Evolutionary conservation across 208 protist species (phyloP).

Genomic region (Angomonas deanei): DNA sequence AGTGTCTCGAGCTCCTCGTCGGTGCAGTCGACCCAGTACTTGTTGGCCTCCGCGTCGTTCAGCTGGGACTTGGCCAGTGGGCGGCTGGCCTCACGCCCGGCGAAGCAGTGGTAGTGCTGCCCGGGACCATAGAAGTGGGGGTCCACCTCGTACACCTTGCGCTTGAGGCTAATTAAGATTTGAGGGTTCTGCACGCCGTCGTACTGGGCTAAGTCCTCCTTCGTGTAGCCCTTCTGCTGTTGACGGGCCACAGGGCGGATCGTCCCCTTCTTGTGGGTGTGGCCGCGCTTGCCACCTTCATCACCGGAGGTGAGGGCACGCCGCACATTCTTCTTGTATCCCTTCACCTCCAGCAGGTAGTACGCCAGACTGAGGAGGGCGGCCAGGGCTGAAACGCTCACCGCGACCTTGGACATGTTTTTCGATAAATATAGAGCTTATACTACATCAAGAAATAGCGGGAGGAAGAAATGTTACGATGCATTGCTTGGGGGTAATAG

Average conservation of each 20-base stretch:
- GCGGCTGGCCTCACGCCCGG: slow-evolving; percentile 65
- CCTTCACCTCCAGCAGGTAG: slow-evolving; percentile 20
- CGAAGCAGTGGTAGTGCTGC: slow-evolving; percentile 73
- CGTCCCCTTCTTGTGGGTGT: slow-evolving; percentile 21
- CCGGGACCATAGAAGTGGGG: slow-evolving; percentile 83
- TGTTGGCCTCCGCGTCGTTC: slow-evolving; percentile 56
- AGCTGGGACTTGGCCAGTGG: slow-evolving; percentile 55
- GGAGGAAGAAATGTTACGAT: too few species aligned
- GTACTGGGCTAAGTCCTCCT: slow-evolving; percentile 55
- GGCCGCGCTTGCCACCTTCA: slow-evolving; percentile 5
- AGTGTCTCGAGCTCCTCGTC: slow-evolving; percentile 67
- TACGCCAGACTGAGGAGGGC: slow-evolving; percentile 11
- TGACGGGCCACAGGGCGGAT: slow-evolving; percentile 57
- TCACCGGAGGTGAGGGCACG: background rate
- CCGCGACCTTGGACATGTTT: slow-evolving; percentile 10
- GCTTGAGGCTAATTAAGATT: slow-evolving; percentile 75
- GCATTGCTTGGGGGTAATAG: too few species aligned
- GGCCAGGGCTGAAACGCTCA: slow-evolving; percentile 15
- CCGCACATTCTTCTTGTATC: slow-evolving; percentile 6
- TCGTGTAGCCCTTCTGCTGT: slow-evolving; percentile 51
- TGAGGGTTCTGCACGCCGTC: slow-evolving; percentile 53
- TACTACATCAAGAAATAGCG: too few species aligned
- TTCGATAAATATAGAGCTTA: too few species aligned
- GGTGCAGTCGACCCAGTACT: slow-evolving; percentile 65
- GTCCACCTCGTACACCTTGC: slow-evolving; percentile 78